Conservation (phyloP, 352 stramenopile species). For the Pythium sp. region DNA sequence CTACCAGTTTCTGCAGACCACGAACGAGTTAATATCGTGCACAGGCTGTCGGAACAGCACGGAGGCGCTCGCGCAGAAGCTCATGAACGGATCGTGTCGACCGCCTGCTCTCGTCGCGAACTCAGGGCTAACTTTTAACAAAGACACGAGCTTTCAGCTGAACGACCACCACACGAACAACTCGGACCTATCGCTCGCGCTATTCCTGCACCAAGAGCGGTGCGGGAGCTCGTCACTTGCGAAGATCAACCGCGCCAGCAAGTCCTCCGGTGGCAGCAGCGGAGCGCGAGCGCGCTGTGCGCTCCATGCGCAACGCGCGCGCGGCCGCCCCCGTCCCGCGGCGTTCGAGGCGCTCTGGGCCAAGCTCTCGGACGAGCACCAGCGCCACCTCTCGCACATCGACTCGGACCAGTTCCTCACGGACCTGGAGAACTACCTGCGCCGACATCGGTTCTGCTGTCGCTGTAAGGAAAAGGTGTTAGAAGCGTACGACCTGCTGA, state of each 20-base stretch:
- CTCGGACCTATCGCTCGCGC: conserved; percentile 58
- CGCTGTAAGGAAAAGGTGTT: conserved; percentile 88
- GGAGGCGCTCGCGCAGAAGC: conserved; percentile 70
- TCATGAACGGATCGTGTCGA: conserved; percentile 37
- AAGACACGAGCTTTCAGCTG: conserved; percentile 61
- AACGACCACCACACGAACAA: conserved; percentile 65
- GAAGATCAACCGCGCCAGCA: conserved; percentile 37
- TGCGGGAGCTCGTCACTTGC: conserved; percentile 51
- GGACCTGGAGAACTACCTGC: conserved; percentile 80
- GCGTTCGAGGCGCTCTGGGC: conserved; percentile 78
- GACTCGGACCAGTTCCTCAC: conserved; percentile 87
- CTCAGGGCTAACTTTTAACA: conserved; percentile 55
- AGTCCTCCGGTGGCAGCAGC: conserved; percentile 22
- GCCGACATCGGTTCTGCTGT: conserved; percentile 85
- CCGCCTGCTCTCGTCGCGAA: conserved; percentile 45
- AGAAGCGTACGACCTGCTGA: conserved; percentile 84
- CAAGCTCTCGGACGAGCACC: conserved; percentile 74
- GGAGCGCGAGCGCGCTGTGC: conserved; percentile 60
- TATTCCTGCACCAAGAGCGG: conserved; percentile 82
- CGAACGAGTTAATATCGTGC: conserved; percentile 69
- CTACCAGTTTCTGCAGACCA: conserved; percentile 72
- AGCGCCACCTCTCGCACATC: conserved; percentile 80
- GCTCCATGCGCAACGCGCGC: conserved; percentile 74
- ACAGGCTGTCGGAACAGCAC: conserved; percentile 77
- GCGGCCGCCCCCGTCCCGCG: conserved; percentile 62